Conservation (phyloP, 768 basidiomycete species). For the Fibroporia radiculosa region DNA sequence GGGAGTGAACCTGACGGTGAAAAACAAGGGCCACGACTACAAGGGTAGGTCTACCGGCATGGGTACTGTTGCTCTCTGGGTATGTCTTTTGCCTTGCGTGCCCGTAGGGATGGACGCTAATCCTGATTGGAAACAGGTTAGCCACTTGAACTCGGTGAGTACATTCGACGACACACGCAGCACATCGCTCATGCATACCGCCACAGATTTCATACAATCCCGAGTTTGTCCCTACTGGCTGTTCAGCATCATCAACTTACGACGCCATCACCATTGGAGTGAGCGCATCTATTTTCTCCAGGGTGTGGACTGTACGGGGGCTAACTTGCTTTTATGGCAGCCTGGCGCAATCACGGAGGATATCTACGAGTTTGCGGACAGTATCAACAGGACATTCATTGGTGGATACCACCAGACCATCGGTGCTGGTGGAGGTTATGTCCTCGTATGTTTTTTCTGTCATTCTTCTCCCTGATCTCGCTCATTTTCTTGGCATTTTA, state of each 20-base stretch:
- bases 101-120: too few relatives aligned
- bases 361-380: conserved; percentile 28
- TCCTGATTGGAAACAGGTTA: conserved; percentile 9
- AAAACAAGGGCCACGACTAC: conserved; percentile 29
- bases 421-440: conserved; percentile 31
- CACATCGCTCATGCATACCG: neutral
- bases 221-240: conserved; percentile 13
- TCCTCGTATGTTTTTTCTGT: conserved; percentile 14
- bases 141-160: conserved; percentile 12
- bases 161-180: neutral
- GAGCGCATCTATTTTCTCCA: neutral
- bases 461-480: neutral
- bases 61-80: conserved; percentile 22
- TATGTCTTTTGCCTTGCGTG: neutral
- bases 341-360: conserved; percentile 25
- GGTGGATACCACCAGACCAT: conserved; percentile 29
- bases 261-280: conserved; percentile 25
- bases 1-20: conserved; percentile 21
- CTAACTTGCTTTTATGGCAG: conserved; percentile 10
- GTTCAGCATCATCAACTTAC: conserved; percentile 19
- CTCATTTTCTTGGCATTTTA: neutral
- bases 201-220: conserved; percentile 11
- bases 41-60: conserved; percentile 23
- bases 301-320: neutral
- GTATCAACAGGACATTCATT: conserved; percentile 27